Evolutionary conservation across 352 stramenopile genomes (phyloP), one percentile per base, ranked within the genome.

Genomic region (Peronospora belbahrii): DNA sequence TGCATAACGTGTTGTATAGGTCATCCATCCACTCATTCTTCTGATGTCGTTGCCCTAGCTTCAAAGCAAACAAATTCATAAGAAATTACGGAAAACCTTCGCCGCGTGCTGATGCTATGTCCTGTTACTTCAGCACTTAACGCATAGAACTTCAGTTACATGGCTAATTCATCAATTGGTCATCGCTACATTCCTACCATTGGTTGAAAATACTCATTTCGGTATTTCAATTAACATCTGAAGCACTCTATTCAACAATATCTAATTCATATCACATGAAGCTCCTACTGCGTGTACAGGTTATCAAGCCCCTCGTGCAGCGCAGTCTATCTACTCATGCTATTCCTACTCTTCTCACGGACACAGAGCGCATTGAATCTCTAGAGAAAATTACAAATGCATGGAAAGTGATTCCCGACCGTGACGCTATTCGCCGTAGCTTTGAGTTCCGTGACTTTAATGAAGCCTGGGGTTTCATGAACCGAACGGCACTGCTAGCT

Each of bases 361-460:
- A 64, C 3, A 46, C 62, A 6, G 65, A 88, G 46, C 76, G 76
- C 27, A 20, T 48, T n/a, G 23, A 36, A 10, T 64, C 58, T 6
- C 53, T 85, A 17, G 43, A 62, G 25, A 57, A 75, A 39, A 59
- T 88, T 51, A 68, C 62, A 19, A 56, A 39, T 33, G 67, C 69
- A 19, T 88, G 77, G 77, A 38, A 70, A 46, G 28, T 52, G 2
- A 67, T 85, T 30, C 64, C 68, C 6, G 45, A 66, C 31, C 75
- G 81, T 48, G 81, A 95, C 56, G 85, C 85, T 23, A 94, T 95
- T 59, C 59, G 67, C 40, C 82, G 84, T 47, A 72, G 47, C 42
- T 96, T 94, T 65, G 52, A 77, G 49, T 96, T 96, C 48, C 56
- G 58, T 36, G 78, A 95, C 53, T 96, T 96, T 44, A 82, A 70